A percentile compares a stretch with the other conserved stretches of the same genome.
Evolutionary conservation across 306 rosid species (phyloP).

Genomic region (Ziziphus jujuba): DNA sequence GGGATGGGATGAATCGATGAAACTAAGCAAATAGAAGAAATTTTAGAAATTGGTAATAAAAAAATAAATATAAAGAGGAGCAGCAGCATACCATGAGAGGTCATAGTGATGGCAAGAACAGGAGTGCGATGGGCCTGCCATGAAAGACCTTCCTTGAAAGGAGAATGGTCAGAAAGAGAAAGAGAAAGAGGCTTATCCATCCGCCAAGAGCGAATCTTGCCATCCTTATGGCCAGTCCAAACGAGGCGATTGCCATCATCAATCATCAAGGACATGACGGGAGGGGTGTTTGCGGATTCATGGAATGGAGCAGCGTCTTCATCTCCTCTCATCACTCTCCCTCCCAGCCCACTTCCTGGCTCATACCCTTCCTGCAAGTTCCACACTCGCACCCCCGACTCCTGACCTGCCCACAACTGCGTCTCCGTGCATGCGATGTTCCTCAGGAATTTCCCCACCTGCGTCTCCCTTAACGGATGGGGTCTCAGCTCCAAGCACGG

Average conservation of each 20-base stretch:
- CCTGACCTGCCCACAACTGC: slow-evolving; percentile 97
- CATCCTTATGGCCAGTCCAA: slow-evolving; percentile 97
- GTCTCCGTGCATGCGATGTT: slow-evolving; percentile 82
- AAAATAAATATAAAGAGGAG: neutral
- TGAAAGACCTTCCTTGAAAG: slow-evolving; percentile 96
- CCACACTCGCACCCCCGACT: slow-evolving; percentile 87
- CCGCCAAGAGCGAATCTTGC: slow-evolving; percentile 91
- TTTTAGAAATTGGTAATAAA: neutral
- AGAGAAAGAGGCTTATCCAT: slow-evolving; percentile 63
- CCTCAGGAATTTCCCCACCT: slow-evolving; percentile 80
- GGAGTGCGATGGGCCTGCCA: slow-evolving; percentile 97
- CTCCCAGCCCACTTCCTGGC: slow-evolving; percentile 67
- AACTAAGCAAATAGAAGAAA: neutral
- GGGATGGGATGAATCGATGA: neutral
- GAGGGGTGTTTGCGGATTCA: slow-evolving; percentile 75
- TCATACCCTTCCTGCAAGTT: slow-evolving; percentile 53
- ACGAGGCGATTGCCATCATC: slow-evolving; percentile 64
- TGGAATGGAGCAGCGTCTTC: slow-evolving; percentile 89
- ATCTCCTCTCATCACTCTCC: slow-evolving; percentile 82
- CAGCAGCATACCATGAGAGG: slow-evolving; percentile 50
- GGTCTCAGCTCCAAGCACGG: slow-evolving; percentile 92
- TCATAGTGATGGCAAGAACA: slow-evolving; percentile 69
- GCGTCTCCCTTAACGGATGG: slow-evolving; percentile 91
- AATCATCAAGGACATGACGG: slow-evolving; percentile 63
- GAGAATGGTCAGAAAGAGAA: slow-evolving; percentile 21